Base-by-base conservation (phyloP, 805 yeast species). In the Henningerozyma blattae region DNA sequence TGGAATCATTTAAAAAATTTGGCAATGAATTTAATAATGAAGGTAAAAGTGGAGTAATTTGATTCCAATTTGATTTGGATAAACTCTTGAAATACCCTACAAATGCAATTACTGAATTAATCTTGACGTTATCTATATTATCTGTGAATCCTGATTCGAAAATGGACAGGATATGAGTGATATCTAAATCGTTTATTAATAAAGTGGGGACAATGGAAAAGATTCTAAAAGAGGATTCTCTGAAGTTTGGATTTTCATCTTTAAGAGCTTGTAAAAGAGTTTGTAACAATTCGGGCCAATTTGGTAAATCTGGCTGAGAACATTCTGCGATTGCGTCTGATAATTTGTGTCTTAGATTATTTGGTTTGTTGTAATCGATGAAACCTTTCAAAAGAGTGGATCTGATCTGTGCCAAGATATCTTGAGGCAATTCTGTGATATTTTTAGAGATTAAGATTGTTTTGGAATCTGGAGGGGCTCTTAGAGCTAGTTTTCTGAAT, bases 241-340 rank as follows among this genome's bases (percentile, higher is more conserved):
- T 75, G 42, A 82, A 75, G 36, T 77, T 71, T 13, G 78, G 65
- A 48, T 79, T 80, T 22, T 50, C 52, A 45, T 54, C 58, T 34
- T 65, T 62, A 15, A 77, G 61, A 9, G 91, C 85, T 45, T 71
- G 73, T 41, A 84, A 71, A 27, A 89, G 63, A 1, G 85, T 75
- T 34, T 82, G 85, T 26, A 86, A 59, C 32, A 81, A 68, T 28
- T 83, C 87, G 13, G 77, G 72, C 98, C 98, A 89, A 4, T 64
- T 56, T 16, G 64, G 65, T 31, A 64, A 55, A 12, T 72, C 77
- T 38, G 75, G 79, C 47, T 77, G 76, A 2, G 95, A 93, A 30
- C 89, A 73, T 58, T 87, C 97, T 1, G 96, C 83, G 31, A 91
- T 79, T 7, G 94, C 94, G 63, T 91, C 98, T 2, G 95, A 77